A percentile compares a stretch with the other conserved stretches of the same genome.
phyloP scores from a whole-genome alignment of 1,139 yeast species.

The Taphrina confusa region DNA sequence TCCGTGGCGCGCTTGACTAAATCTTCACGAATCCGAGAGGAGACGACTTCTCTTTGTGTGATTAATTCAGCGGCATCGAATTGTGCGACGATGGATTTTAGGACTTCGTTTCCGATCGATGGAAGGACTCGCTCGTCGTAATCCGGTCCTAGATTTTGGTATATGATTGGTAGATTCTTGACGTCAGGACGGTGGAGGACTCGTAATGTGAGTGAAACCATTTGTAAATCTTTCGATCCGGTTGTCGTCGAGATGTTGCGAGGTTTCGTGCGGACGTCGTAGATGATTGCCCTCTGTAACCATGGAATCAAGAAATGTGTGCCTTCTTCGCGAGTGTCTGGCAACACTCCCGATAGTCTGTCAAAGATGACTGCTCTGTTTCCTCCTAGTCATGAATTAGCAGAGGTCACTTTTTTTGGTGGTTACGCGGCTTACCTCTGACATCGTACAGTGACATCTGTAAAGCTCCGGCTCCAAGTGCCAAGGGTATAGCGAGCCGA shows the following conservation, averaged over 20 bases:
- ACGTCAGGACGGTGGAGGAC: conserved; percentile 95
- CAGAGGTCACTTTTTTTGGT: not conserved
- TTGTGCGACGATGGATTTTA: conserved; percentile 94
- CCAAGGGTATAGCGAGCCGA: conserved; percentile 49
- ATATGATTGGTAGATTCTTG: conserved; percentile 72
- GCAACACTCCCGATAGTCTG: conserved; percentile 84
- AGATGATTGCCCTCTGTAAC: conserved; percentile 87
- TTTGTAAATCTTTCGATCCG: conserved; percentile 95
- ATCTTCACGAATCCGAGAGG: conserved; percentile 85
- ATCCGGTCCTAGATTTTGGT: conserved; percentile 86
- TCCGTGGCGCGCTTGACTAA: conserved; percentile 80
- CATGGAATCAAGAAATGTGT: conserved; percentile 94
- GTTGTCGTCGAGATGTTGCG: conserved; percentile 92
- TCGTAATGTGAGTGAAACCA: conserved; percentile 88
- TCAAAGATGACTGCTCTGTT: conserved; percentile 94
- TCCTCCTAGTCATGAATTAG: conserved; percentile 51
- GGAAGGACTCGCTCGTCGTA: conserved; percentile 97
- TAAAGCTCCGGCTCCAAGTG: conserved; percentile 64
- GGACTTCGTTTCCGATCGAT: conserved; percentile 93
- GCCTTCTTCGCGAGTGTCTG: conserved; percentile 88
- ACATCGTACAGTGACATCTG: conserved; percentile 87
- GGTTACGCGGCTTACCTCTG: conserved; percentile 45
- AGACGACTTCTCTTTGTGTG: conserved; percentile 94
- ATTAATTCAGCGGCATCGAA: conserved; percentile 97
- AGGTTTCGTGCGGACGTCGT: conserved; percentile 90